Base-by-base conservation (phyloP, 768 basidiomycete genomes). In the Clathrus columnatus region DNA sequence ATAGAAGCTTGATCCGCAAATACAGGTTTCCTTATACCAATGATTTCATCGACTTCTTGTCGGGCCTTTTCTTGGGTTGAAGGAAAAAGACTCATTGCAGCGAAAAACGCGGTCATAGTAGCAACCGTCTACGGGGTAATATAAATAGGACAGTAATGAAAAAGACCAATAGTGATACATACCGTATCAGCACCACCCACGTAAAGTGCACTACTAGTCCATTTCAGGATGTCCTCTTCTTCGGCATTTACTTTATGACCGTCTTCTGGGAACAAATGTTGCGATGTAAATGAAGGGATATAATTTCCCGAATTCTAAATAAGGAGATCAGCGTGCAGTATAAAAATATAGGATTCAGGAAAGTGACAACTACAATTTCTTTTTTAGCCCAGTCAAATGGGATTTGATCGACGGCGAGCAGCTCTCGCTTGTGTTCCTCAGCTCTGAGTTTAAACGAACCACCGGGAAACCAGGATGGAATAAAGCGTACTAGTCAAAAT, bases 381-480 rank as follows among this genome's bases (percentile, higher is more conserved):
- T 59, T 48, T 51, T 68, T 66, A 0, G 69, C 67, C 70, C 70
- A 72, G 2, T 60, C 50, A 57, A 66, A 65, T 2, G 73, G 71
- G 5, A 62, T 54, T 0, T 50, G 23, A 16, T 67, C 66, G 3
- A 69, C 59, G 0, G 42, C 53, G 23, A 58, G 57, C 26, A 71
- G 42, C 5, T 60, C 48, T 16, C 56, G 29, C 16, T 59, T 62
- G 21, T 54, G 62, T 17, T 57, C 50, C 11, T 51, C 51, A 0
- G 67, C 70, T 7, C 55, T 24, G 16, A 63, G 63, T 59, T 76
- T 75, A 65, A 75, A 77, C 1, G 60, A 64, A 36, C 69, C 71
- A 4, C 74, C 70, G 20, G 76, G 74, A 51, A 77, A 67, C 75
- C 75, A 75, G 0, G 62, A 61, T 0, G 75, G 75, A 1, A 76